Evolutionary conservation across 2,329 filamentous ascomycete species (phyloP).

Genomic region (Thelonectria blattea): DNA sequence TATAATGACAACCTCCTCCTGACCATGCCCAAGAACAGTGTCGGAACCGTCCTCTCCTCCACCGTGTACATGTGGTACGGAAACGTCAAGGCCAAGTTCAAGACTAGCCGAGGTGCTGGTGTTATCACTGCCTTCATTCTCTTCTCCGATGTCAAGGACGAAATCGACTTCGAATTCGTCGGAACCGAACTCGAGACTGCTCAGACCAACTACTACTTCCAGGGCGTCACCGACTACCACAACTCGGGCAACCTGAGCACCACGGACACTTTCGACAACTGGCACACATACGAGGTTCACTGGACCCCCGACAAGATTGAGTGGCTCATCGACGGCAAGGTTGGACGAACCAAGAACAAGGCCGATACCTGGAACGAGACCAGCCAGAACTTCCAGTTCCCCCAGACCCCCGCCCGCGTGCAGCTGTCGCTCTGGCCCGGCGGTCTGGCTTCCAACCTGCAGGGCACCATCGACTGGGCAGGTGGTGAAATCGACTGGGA

Average conservation of each 20-base stretch:
- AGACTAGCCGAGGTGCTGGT: constrained; percentile 82
- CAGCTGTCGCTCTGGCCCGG: constrained; percentile 97
- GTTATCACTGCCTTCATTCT: constrained; percentile 98
- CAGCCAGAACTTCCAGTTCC: constrained; percentile 81
- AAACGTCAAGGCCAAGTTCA: constrained; percentile 83
- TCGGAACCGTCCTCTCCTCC: constrained; percentile 83
- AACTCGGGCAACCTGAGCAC: constrained; percentile 75
- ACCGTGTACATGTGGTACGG: constrained; percentile 97
- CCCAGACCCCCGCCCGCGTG: constrained; percentile 88
- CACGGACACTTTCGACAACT: constrained; percentile 75
- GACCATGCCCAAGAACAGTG: constrained; percentile 86
- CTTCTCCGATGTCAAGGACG: constrained; percentile 94
- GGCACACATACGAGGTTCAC: constrained; percentile 90
- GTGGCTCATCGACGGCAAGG: constrained; percentile 85
- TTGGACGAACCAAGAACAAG: constrained; percentile 76
- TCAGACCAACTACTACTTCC: constrained; percentile 97
- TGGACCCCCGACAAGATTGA: constrained; percentile 88
- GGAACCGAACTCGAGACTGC: constrained; percentile 77
- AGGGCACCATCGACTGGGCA: constrained; percentile 90
- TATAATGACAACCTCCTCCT: constrained; percentile 76
- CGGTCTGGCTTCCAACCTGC: constrained; percentile 76
- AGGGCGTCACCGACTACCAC: constrained; percentile 85
- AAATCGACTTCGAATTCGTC: constrained; percentile 97
- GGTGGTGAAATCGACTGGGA: constrained; percentile 89
- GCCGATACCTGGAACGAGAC: constrained; percentile 86